phyloP scores from a whole-genome alignment of 2,329 filamentous ascomycete genomes.

The Aspergillus japonicus region DNA sequence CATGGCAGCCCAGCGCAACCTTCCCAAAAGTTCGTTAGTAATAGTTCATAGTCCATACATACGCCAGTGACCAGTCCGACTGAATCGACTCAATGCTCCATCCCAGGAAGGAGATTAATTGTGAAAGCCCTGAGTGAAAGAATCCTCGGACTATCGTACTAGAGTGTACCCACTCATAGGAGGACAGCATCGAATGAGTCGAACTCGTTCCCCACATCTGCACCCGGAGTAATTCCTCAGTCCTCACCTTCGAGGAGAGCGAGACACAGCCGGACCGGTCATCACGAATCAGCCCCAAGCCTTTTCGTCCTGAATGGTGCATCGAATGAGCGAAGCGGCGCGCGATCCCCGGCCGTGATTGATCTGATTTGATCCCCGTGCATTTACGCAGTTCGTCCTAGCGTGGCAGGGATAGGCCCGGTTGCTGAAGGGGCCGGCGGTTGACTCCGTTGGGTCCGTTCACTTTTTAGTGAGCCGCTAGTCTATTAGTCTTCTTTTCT shows the following conservation, averaged over 20 bases:
- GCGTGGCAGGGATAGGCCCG: constrained; percentile 5
- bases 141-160: too few relatives aligned
- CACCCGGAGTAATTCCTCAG: constrained; percentile 5
- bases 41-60: too few relatives aligned
- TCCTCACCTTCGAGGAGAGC: not conserved
- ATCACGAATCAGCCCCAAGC: not conserved
- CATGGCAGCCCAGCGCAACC: not conserved
- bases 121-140: not conserved
- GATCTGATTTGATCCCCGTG: constrained; percentile 3
- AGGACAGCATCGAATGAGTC: not conserved
- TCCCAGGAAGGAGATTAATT: not conserved
- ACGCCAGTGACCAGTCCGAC: not conserved
- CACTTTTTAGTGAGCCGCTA: not conserved
- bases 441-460: constrained; percentile 1
- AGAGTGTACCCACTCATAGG: too few relatives aligned
- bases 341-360: not conserved
- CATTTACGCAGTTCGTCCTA: constrained; percentile 11
- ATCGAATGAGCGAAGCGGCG: not conserved
- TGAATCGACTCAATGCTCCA: not conserved
- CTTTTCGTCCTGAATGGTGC: not conserved
- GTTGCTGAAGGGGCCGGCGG: not conserved
- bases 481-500: not conserved
- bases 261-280: not conserved
- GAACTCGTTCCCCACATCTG: not conserved
- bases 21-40: not conserved